These are phyloP conservation scores for Erodium maritimum DNA, from an alignment of 345 rosid genomes.

Conservation along the genomic window DNA sequence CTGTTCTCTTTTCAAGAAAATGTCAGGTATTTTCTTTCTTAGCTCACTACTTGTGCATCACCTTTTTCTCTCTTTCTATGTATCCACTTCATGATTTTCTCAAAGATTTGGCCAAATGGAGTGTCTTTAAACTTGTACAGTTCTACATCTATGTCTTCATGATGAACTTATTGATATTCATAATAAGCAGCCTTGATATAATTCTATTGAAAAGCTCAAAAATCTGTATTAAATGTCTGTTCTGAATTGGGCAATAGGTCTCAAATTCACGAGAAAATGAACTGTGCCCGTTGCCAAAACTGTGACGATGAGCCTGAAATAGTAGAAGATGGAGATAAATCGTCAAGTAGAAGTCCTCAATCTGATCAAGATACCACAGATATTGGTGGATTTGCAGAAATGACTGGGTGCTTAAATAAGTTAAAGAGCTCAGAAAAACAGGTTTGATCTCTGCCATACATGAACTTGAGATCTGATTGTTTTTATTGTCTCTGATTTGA, in stretches of 20 bases:
- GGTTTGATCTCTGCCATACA: constrained; percentile 26
- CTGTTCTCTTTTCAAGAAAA: constrained; percentile 68
- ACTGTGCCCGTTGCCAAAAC: constrained; percentile 52
- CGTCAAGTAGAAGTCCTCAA: constrained; percentile 13
- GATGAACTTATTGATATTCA: neutral
- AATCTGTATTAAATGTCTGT: neutral
- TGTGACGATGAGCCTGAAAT: constrained; percentile 18
- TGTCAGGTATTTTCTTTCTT: constrained; percentile 35
- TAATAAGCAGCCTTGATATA: neutral
- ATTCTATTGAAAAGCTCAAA: too few relatives aligned
- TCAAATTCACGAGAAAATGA: constrained; percentile 83
- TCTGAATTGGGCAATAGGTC: constrained; percentile 39
- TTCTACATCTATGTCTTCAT: too few relatives aligned
- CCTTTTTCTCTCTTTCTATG: too few relatives aligned
- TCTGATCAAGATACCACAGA: constrained; percentile 31
- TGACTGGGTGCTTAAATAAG: constrained; percentile 54
- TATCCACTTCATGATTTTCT: constrained; percentile 2
- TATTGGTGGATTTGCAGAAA: constrained; percentile 78
- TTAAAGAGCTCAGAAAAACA: constrained; percentile 77
- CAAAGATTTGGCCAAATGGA: neutral
- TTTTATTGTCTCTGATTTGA: constrained; percentile 1
- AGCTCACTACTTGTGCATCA: constrained; percentile 4
- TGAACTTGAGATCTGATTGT: constrained; percentile 13
- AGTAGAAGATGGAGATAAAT: constrained; percentile 20
- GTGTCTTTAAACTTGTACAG: neutral